A percentile compares a stretch with the other conserved stretches of the same genome.
Conservation (phyloP, 495 filamentous ascomycete genomes). For the Lindgomyces ingoldianus region DNA sequence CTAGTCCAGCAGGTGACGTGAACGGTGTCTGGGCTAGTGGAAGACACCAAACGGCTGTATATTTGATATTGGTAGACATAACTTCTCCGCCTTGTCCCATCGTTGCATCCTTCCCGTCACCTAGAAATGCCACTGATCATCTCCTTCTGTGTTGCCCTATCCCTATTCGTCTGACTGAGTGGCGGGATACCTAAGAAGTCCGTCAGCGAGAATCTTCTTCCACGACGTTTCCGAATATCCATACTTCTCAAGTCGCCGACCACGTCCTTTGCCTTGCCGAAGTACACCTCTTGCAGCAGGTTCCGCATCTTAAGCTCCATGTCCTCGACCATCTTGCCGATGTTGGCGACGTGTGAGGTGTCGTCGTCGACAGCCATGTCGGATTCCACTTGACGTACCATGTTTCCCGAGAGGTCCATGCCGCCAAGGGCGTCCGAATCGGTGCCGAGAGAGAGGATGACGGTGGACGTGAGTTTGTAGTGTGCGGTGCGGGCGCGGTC, state of each 20-base stretch:
- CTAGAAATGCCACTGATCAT: slow-evolving; percentile 77
- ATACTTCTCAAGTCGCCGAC: slow-evolving; percentile 94
- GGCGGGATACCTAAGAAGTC: slow-evolving; percentile 63
- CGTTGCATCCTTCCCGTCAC: slow-evolving; percentile 33
- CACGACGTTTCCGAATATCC: slow-evolving; percentile 32
- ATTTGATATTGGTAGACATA: too few species aligned
- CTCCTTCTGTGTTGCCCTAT: slow-evolving; percentile 84
- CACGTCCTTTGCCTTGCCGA: slow-evolving; percentile 98
- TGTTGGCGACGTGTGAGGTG: slow-evolving; percentile 91
- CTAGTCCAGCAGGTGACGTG: too few species aligned
- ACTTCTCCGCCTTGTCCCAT: neutral
- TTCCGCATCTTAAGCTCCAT: slow-evolving; percentile 99
- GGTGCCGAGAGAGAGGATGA: slow-evolving; percentile 84
- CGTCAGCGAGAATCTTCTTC: slow-evolving; percentile 1
- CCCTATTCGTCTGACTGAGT: slow-evolving; percentile 81
- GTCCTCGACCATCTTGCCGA: slow-evolving; percentile 91
- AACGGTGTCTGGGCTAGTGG: too few species aligned
- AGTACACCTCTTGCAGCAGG: slow-evolving; percentile 97
- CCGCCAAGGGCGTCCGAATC: slow-evolving; percentile 72
- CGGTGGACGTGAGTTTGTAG: slow-evolving; percentile 97
- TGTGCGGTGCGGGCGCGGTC: slow-evolving; percentile 88
- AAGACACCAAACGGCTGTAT: too few species aligned
- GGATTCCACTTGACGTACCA: slow-evolving; percentile 93
- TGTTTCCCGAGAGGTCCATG: slow-evolving; percentile 93
- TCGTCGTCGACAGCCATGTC: slow-evolving; percentile 89